Base-by-base conservation (phyloP, 768 basidiomycete genomes). In the Leccinum broughii region DNA sequence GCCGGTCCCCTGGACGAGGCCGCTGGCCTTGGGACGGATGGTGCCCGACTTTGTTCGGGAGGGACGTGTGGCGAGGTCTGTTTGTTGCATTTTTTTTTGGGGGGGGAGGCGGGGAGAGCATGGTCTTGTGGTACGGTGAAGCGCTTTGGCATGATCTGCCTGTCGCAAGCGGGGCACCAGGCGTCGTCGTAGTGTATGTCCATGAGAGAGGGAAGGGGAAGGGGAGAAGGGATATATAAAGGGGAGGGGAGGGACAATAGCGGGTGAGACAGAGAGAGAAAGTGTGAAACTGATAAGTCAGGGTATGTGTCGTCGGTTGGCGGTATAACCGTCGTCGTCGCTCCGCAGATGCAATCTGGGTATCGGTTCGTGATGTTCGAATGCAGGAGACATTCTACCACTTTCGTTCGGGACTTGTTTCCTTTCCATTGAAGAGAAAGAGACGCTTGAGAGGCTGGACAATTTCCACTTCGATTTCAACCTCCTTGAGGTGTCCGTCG, bases 101-200 rank as follows among this genome's bases (percentile, higher is more conserved):
- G 24, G 24, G 24, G 44, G 44, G 81, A 79, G 1, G 80, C 68
- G 28, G 78, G 68, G 46, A 78, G 71, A 74, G 54, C 58, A 6
- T 62, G 68, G 48, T 66, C 62, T 48, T 60, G 54, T 20, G 83
- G 73, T 59, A 90, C 81, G 13, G 78, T 79, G 64, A 76, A 77
- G 64, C 89, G 87, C 70, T 90, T 90, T n/a, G 92, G 91, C n/a
- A 83, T 77, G 65, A 93, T 92, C 63, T 88, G 87, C 65, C 84
- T 79, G 67, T 86, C 83, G 78, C 92, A 93, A 68, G 83, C 84
- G 54, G 89, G 88, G 81, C 91, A 93, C 88, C 88, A 93, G 58
- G 85, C 78, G 62, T 86, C 81, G 76, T 90, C 90, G 77, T 86
- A 80, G 68, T 76, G 70, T 63, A 71, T 66, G 61, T 69, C 76